phyloP scores from a whole-genome alignment of 2,329 filamentous ascomycete genomes.

The Trichophaea hybrida region DNA sequence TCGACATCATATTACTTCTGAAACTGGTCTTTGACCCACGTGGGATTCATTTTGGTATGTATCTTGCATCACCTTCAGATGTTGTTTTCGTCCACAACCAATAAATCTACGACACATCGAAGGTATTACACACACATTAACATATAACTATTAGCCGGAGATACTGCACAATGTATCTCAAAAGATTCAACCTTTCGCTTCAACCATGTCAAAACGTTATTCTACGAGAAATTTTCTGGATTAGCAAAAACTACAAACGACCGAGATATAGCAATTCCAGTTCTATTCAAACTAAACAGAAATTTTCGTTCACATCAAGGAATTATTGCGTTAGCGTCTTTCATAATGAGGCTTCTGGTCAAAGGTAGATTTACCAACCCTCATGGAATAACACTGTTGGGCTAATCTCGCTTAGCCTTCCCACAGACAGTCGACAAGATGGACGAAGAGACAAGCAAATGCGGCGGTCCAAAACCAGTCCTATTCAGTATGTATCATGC shows the following conservation, averaged over 20 bases:
- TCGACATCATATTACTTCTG: slow-evolving; percentile 28
- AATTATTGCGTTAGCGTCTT: slow-evolving; percentile 29
- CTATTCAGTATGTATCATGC: background rate
- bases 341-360: slow-evolving; percentile 29
- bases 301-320: slow-evolving; percentile 31
- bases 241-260: slow-evolving; percentile 7
- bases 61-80: too few species aligned
- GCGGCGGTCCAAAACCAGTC: slow-evolving; percentile 27
- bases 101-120: too few species aligned
- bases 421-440: slow-evolving; percentile 29
- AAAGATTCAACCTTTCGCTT: slow-evolving; percentile 30
- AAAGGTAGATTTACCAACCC: too few species aligned
- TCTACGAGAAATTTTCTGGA: slow-evolving; percentile 26
- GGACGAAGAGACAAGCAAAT: slow-evolving; percentile 27
- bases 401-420: slow-evolving; percentile 20
- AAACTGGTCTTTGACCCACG: slow-evolving; percentile 25
- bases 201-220: slow-evolving; percentile 28
- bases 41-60: slow-evolving; percentile 24
- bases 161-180: slow-evolving; percentile 31
- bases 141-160: slow-evolving; percentile 20
- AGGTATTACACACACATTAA: too few species aligned
- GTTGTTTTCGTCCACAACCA: too few species aligned
- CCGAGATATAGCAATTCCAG: slow-evolving; percentile 11
- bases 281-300: slow-evolving; percentile 26
- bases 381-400: too few species aligned